Conservation (phyloP, 306 rosid species). For the Gynostemma pentaphyllum region DNA sequence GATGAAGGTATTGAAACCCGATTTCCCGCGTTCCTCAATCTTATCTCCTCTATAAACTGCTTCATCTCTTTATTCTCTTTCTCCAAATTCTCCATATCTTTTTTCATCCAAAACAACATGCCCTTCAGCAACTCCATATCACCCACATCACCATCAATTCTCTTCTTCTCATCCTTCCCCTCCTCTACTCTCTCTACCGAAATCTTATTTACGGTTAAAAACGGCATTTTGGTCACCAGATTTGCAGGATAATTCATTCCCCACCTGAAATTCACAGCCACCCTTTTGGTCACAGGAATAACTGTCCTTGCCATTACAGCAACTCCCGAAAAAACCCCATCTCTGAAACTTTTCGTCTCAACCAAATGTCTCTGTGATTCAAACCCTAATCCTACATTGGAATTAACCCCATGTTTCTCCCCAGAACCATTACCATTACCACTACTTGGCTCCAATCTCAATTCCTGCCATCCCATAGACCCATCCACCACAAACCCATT, state of each 20-base stretch:
- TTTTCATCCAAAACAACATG: conserved; percentile 40
- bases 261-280: conserved; percentile 49
- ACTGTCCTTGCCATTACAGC: conserved; percentile 52
- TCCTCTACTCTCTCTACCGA: conserved; percentile 49
- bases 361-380: conserved; percentile 17
- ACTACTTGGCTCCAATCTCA: conserved; percentile 50
- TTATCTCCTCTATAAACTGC: conserved; percentile 41
- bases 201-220: conserved; percentile 55
- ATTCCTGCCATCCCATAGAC: conserved; percentile 52
- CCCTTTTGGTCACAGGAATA: conserved; percentile 41
- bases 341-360: conserved; percentile 23
- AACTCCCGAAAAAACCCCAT: conserved; percentile 31
- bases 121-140: conserved; percentile 54
- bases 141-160: conserved; percentile 6
- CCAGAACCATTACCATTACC: conserved; percentile 4
- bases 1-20: conserved; percentile 5
- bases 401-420: conserved; percentile 10
- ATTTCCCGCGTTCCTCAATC: conserved; percentile 19
- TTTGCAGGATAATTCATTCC: conserved; percentile 42
- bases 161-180: conserved; percentile 22
- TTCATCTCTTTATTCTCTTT: conserved; percentile 67
- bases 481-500: conserved; percentile 26
- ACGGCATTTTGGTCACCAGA: conserved; percentile 36
- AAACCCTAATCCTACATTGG: conserved; percentile 15
- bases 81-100: conserved; percentile 53